Percentiles rank a stretch among this genome's conserved stretches.
phyloP scores from a whole-genome alignment of 1,284 basidiomycete genomes.

The Apiotrichum sp. region DNA sequence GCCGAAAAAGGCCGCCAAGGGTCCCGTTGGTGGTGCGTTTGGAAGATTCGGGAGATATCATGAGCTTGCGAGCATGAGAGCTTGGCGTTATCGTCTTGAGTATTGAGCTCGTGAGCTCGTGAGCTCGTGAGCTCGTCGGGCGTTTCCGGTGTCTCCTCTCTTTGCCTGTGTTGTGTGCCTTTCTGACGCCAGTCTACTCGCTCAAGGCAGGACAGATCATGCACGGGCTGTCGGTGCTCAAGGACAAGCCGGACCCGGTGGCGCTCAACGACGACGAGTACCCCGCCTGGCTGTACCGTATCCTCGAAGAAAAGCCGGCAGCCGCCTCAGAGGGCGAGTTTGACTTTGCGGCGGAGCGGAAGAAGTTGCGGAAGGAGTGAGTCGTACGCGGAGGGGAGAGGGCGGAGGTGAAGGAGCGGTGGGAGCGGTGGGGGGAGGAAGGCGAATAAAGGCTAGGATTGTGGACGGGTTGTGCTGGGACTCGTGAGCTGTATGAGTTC shows the following conservation, averaged over 20 bases:
- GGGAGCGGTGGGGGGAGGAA: background rate
- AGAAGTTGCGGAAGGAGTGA: slow-evolving; percentile 38
- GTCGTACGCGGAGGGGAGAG: slow-evolving; percentile 9
- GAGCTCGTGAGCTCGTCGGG: background rate
- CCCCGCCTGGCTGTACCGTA: slow-evolving; percentile 81
- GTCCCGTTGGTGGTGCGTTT: background rate
- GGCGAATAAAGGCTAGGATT: no score
- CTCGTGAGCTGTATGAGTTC: no score
- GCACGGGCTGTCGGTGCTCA: slow-evolving; percentile 71
- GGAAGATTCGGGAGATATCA: background rate
- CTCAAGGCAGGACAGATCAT: slow-evolving; percentile 66
- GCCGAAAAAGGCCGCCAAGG: background rate
- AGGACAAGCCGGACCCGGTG: slow-evolving; percentile 71
- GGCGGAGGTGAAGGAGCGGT: background rate
- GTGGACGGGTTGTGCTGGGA: no score
- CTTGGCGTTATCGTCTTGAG: no score
- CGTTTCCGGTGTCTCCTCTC: background rate
- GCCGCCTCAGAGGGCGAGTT: slow-evolving; percentile 22
- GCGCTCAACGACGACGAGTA: slow-evolving; percentile 78
- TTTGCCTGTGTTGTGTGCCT: background rate
- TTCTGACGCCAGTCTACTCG: slow-evolving; percentile 33
- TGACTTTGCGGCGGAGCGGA: slow-evolving; percentile 37
- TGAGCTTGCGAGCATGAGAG: background rate
- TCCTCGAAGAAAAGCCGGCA: slow-evolving; percentile 49
- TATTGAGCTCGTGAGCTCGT: no score